Evolutionary conservation across 140 eudicot genomes (phyloP).

Genomic region (Oenanthe javanica): DNA sequence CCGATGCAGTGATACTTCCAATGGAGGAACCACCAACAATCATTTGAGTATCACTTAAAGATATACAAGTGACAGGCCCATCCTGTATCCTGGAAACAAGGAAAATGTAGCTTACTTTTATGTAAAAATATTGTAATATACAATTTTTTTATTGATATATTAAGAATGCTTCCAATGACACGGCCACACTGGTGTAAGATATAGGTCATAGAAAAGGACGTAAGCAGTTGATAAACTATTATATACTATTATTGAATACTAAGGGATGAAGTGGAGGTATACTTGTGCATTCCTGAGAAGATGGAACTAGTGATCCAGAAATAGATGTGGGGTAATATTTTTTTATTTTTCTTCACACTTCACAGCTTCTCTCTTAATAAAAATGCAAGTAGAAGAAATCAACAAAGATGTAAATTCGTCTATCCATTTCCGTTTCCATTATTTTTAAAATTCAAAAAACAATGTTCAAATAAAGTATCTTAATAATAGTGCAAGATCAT

Average conservation of each 20-base stretch:
- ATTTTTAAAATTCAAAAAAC: not conserved
- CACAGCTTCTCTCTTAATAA: not conserved
- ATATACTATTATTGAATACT: no score
- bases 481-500: not conserved
- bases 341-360: not conserved
- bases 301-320: not conserved
- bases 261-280: not conserved
- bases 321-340: not conserved
- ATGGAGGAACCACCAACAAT: slow-evolving; percentile 71
- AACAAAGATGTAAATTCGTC: not conserved
- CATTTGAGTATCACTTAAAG: slow-evolving; percentile 66
- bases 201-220: not conserved
- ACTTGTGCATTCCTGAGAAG: not conserved
- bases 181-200: not conserved
- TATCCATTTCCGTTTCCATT: not conserved
- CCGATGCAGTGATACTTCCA: slow-evolving; percentile 58
- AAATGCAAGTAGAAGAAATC: not conserved
- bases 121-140: not conserved
- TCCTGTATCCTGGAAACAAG: slow-evolving; percentile 69
- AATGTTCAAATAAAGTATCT: not conserved
- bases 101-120: not conserved
- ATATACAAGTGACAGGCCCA: slow-evolving; percentile 63
- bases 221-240: no score
- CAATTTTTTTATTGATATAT: not conserved
- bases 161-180: not conserved